A percentile compares a stretch with the other conserved stretches of the same genome.
phyloP scores from a whole-genome alignment of 2,329 filamentous ascomycete genomes.

The Diaporthe australafricana region DNA sequence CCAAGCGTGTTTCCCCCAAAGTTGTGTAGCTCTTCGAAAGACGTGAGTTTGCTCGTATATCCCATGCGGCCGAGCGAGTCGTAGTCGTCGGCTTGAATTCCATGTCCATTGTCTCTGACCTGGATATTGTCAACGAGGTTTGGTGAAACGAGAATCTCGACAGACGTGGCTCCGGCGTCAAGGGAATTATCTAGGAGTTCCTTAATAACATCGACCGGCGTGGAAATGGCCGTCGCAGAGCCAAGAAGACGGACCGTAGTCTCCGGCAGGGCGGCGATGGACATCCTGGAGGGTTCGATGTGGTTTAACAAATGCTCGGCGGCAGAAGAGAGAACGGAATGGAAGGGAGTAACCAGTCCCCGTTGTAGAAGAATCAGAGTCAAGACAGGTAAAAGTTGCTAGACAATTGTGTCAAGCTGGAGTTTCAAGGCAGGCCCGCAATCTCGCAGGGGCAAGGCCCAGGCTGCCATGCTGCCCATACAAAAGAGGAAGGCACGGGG shows the following conservation, averaged over 20 bases:
- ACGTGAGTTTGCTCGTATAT: conserved; percentile 79
- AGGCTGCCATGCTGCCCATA: no score
- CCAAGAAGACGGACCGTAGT: conserved; percentile 67
- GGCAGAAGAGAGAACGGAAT: background rate
- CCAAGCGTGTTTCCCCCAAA: conserved; percentile 73
- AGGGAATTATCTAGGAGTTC: conserved; percentile 83
- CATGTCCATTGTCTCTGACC: conserved; percentile 79
- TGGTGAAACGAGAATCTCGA: conserved; percentile 72
- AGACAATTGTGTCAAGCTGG: background rate
- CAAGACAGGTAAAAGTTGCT: no score
- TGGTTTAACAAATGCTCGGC: background rate
- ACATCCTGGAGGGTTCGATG: conserved; percentile 50
- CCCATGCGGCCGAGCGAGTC: conserved; percentile 71
- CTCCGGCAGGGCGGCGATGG: conserved; percentile 62
- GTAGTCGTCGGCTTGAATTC: conserved; percentile 73
- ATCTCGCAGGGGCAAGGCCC: background rate
- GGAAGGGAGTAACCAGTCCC: no score
- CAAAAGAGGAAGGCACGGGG: conserved; percentile 6
- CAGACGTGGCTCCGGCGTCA: conserved; percentile 74
- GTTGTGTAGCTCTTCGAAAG: conserved; percentile 69
- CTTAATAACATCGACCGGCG: conserved; percentile 74
- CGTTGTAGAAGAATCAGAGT: background rate
- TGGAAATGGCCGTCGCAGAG: conserved; percentile 69
- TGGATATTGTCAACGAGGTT: conserved; percentile 78
- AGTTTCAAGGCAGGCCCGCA: background rate